These are phyloP conservation scores for Aureobasidium subglaciale DNA, from an alignment of 2,329 filamentous ascomycete species.

Conservation along the genomic window DNA sequence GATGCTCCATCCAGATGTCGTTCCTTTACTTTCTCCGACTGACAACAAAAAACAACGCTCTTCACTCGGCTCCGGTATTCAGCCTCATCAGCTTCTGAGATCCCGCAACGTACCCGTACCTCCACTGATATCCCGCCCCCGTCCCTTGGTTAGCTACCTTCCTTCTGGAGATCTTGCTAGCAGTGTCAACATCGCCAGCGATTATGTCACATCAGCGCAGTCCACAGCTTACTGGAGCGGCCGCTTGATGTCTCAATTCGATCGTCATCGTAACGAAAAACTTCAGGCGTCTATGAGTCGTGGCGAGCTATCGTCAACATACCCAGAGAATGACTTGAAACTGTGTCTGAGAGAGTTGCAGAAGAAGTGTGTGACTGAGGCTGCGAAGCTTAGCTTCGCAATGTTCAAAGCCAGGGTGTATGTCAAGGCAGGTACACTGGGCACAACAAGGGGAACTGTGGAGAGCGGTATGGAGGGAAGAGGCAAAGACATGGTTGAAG, in stretches of 20 bases:
- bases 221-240: conserved; percentile 9
- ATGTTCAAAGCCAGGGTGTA: conserved; percentile 6
- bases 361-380: conserved; percentile 2
- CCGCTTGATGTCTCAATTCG: conserved; percentile 7
- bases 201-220: not conserved
- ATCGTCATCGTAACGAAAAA: not conserved
- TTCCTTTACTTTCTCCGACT: not conserved
- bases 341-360: not conserved
- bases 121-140: not conserved
- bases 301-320: not conserved
- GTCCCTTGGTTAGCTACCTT: not conserved
- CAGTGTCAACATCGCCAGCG: not conserved
- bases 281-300: not conserved
- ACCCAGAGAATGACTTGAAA: not conserved
- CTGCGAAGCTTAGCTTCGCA: conserved; percentile 4
- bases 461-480: not conserved
- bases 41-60: not conserved
- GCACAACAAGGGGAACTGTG: not conserved
- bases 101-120: not conserved
- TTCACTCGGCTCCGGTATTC: not conserved
- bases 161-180: not conserved
- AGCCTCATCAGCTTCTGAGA: not conserved
- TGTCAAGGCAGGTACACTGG: not conserved
- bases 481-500: not conserved
- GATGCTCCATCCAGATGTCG: not conserved